A percentile compares a stretch with the other conserved stretches of the same genome.
Evolutionary conservation across 2,329 filamentous ascomycete species (phyloP).

Genomic region (Capronia americana): DNA sequence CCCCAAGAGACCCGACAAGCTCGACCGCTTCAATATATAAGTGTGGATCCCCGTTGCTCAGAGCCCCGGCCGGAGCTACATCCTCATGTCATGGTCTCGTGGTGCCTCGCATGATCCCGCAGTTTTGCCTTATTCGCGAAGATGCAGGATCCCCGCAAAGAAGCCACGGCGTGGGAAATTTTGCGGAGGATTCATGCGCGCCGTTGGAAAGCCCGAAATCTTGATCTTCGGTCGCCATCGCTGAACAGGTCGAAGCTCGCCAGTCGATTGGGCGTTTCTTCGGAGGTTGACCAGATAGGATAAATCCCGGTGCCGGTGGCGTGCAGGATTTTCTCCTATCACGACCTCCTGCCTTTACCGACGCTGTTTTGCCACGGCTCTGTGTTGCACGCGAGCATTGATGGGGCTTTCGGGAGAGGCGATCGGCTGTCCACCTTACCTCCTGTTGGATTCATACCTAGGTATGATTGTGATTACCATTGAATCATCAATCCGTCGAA

Average conservation of each 20-base stretch:
- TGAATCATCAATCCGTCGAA: no score
- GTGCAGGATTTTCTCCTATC: neutral
- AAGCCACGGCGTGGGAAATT: neutral
- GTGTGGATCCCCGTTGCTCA: constrained; percentile 6
- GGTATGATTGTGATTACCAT: no score
- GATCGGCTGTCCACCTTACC: no score
- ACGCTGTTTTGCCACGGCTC: neutral
- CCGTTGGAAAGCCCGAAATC: neutral
- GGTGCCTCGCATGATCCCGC: constrained; percentile 26
- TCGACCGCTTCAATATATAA: constrained; percentile 20
- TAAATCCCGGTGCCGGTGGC: neutral
- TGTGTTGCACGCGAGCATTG: neutral
- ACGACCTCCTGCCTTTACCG: neutral
- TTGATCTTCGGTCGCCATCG: neutral
- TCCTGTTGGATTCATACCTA: no score
- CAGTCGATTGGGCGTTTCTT: neutral
- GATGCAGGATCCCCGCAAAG: constrained; percentile 9
- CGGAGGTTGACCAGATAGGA: neutral
- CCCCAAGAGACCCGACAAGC: constrained; percentile 3
- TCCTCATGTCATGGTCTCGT: constrained; percentile 7
- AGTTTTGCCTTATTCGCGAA: constrained; percentile 29
- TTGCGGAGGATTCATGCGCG: neutral
- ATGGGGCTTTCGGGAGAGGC: neutral
- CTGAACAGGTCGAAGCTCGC: neutral
- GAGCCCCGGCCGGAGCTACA: constrained; percentile 6